These are phyloP conservation scores for Leishmania aethiopica DNA, from an alignment of 208 protist genomes.

Conservation along the genomic window DNA sequence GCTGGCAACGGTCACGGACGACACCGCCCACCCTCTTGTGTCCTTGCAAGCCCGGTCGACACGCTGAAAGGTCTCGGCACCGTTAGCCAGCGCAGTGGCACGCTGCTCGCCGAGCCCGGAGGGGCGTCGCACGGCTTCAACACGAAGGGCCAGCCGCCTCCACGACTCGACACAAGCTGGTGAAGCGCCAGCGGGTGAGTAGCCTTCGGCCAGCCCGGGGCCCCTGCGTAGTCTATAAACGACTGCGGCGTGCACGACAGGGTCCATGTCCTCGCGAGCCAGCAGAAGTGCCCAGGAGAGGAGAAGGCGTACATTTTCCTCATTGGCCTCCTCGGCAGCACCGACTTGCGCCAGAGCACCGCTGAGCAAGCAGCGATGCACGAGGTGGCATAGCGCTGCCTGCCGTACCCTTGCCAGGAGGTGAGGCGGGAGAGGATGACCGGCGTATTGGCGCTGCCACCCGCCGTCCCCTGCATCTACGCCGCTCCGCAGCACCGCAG, in stretches of 20 bases:
- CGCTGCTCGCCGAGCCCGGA: background rate
- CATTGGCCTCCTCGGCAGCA: background rate
- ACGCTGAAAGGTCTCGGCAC: constrained; percentile 4
- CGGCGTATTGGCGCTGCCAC: background rate
- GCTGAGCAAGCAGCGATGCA: constrained; percentile 25
- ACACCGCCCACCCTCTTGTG: constrained; percentile 21
- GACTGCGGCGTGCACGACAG: constrained; percentile 17
- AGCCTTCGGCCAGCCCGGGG: background rate
- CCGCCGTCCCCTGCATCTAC: background rate
- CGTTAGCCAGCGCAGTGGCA: background rate
- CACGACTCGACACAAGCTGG: constrained; percentile 11
- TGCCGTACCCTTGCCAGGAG: constrained; percentile 7
- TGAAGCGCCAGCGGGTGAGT: background rate
- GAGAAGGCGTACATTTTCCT: background rate
- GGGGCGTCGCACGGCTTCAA: background rate
- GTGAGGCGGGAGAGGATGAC: too few species aligned
- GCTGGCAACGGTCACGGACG: background rate
- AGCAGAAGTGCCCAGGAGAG: constrained; percentile 26
- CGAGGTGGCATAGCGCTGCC: constrained; percentile 26
- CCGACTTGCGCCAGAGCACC: background rate
- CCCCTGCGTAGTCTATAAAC: constrained; percentile 20
- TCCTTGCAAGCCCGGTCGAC: background rate
- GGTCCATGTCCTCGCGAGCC: constrained; percentile 5
- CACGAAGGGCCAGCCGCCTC: constrained; percentile 18
- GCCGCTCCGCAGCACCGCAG: background rate